Evolutionary conservation across 2,329 filamentous ascomycete species (phyloP).

Genomic region (Penicillium verrucosum): DNA sequence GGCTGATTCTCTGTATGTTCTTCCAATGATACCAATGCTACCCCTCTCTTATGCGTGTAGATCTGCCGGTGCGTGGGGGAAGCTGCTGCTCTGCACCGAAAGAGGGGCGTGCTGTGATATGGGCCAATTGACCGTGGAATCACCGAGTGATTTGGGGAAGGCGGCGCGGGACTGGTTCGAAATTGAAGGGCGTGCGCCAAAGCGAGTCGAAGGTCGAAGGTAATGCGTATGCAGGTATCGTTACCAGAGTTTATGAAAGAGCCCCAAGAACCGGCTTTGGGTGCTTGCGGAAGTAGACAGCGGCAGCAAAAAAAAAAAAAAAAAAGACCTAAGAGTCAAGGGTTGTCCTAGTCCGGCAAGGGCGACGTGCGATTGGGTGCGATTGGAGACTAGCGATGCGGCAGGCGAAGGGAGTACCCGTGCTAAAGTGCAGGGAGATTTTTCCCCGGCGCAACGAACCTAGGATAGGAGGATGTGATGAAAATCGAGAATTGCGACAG

Average conservation of each 20-base stretch:
- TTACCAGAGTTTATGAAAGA: constrained; percentile 18
- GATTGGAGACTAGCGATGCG: constrained; percentile 19
- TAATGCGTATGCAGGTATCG: constrained; percentile 26
- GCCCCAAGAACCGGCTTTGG: constrained; percentile 18
- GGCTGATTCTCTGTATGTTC: constrained; percentile 17
- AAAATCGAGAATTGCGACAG: constrained; percentile 31
- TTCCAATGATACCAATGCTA: constrained; percentile 22
- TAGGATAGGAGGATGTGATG: constrained; percentile 23
- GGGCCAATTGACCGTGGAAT: constrained; percentile 30
- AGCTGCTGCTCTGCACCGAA: constrained; percentile 31
- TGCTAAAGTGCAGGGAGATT: constrained; percentile 17
- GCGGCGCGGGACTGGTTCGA: constrained; percentile 15
- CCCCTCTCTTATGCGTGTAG: constrained; percentile 31
- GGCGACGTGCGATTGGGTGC: constrained; percentile 16
- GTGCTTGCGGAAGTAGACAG: constrained; percentile 19
- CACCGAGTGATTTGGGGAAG: constrained; percentile 16
- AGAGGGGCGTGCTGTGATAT: constrained; percentile 26
- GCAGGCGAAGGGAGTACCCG: constrained; percentile 26
- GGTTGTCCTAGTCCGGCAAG: constrained; percentile 11
- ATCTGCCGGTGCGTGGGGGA: constrained; percentile 36
- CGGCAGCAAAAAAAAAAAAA: background rate
- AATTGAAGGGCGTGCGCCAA: constrained; percentile 15
- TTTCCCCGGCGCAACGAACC: constrained; percentile 18
- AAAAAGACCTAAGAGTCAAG: constrained; percentile 8
- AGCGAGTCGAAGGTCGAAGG: constrained; percentile 27